phyloP scores from a whole-genome alignment of 352 stramenopile genomes.

The Albugo candida region DNA sequence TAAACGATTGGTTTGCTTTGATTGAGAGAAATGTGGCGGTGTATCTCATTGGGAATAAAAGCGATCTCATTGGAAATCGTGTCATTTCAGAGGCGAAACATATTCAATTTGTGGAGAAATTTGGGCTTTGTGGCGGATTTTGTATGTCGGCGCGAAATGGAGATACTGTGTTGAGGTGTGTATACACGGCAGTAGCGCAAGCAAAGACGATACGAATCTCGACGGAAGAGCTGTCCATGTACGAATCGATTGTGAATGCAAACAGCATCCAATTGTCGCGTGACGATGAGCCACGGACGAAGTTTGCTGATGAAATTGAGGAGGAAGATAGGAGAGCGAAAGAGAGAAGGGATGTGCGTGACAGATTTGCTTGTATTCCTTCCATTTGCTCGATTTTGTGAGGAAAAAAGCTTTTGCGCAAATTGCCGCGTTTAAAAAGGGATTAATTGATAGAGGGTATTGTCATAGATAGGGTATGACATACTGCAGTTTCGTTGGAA shows the following conservation, averaged over 20 bases:
- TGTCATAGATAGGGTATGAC: too few relatives aligned
- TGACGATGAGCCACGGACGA: conserved; percentile 29
- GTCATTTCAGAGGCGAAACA: conserved; percentile 48
- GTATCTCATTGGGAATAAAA: conserved; percentile 78
- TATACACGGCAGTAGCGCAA: conserved; percentile 53
- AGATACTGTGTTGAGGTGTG: conserved; percentile 61
- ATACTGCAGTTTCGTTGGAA: too few relatives aligned
- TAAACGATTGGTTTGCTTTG: conserved; percentile 35
- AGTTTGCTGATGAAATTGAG: conserved; percentile 60
- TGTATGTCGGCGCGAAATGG: conserved; percentile 65
- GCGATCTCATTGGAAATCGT: conserved; percentile 60
- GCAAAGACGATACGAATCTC: conserved; percentile 52
- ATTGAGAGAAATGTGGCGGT: conserved; percentile 21
- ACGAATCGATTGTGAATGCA: conserved; percentile 40
- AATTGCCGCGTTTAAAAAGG: too few relatives aligned
- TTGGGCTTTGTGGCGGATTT: conserved; percentile 47
- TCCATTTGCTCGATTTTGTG: too few relatives aligned
- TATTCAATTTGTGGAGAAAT: conserved; percentile 54
- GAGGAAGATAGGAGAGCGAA: too few relatives aligned
- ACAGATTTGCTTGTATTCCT: too few relatives aligned
- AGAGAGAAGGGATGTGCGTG: too few relatives aligned
- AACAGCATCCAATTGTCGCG: conserved; percentile 15
- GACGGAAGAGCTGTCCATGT: conserved; percentile 66
- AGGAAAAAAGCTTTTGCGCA: conserved; percentile 12
- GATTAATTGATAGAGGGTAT: too few relatives aligned